Evolutionary conservation across 306 rosid species (phyloP), one percentile per base, ranked within the genome.

Genomic region (Dryas drummondii): DNA sequence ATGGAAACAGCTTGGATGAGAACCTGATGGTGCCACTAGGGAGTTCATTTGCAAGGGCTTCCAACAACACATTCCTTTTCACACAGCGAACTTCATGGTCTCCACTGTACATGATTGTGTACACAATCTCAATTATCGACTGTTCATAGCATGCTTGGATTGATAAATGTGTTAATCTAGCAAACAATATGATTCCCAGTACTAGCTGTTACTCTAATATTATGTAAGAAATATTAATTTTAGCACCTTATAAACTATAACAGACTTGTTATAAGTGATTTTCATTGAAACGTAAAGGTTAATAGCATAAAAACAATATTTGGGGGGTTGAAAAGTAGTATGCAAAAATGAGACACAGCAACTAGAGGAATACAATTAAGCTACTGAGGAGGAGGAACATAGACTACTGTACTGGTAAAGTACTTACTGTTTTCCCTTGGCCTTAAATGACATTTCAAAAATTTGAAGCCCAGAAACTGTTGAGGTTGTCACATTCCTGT

Each of bases 1-100:
- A 89, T 86, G 26, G 84, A 90, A 72, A 85, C 88, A 86, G 80
- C 76, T 86, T 89, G 63, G 96, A 91, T 15, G 79, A 72, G 86
- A 32, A 88, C 22, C 91, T 74, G 47, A 89, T 86, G 58, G 87
- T 82, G 19, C 79, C 87, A 74, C 63, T 64, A 8, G 93, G 94
- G 78, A 89, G 90, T 42, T 87, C 91, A 27, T 74, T 82, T 51
- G 83, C 87, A 27, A 91, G 84, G 9, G 84, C 77, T 85, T 87
- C 90, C 77, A 87, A 52, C 76, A 91, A 5, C 17, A 70, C 59
- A 3, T 80, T 61, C 54, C 93, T 82, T 44, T 27, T 76, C 41
- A 91, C 76, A 54, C 85, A 75, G 45, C 93, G 86, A 49, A 76
- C 41, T 77, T 86, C 96, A 32, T 47, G 42, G 26, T 41, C 60